Evolutionary conservation across 2,329 filamentous ascomycete species (phyloP), one percentile per base, ranked within the genome.

Genomic region (Aspergillus costaricaensis): DNA sequence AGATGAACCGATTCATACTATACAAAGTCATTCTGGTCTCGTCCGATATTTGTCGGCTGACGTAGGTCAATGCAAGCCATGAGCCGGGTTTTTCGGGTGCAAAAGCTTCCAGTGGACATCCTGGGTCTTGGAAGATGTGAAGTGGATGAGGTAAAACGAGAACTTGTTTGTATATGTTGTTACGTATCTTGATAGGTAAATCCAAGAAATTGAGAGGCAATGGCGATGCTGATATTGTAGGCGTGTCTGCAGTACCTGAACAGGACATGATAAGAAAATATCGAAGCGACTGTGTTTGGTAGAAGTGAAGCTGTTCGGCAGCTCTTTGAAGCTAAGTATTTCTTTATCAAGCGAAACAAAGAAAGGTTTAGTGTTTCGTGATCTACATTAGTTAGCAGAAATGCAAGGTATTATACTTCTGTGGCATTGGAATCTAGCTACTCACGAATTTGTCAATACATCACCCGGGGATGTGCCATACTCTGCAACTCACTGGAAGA

Each of bases 121-220:
- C 53, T 3, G 60, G 54, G 8, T 59, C 60, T n/a, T 62, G 41
- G 12, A 62, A 62, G 17, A 62, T 25, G n/a, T 36, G 56, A 12
- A 59, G 17, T 50, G 43, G 49, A n/a, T 60, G 50, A n/a, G 54
- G 43, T 19, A 62, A 8, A 12, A 23, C 15, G 17, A 62, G 57
- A 5, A 55, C 32, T 14, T 15, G 32, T 51, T 51, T 17, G 43
- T 62, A 62, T 25, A 57, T 55, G 15, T 3, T 32, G 1, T 53
- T 41, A 2, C 53, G 36, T n/a, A 50, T 14, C 8, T 49, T 9
- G n/a, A 50, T 47, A 8, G 53, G 49, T 1, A 62, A 14, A 3
- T n/a, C 27, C 2, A 60, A 44, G 27, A 62, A 57, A 14, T 3
- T 41, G 21, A 23, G 9, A 10, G 39, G 10, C 27, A 30, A 38